Conservation (phyloP, 2,329 filamentous ascomycete species). For the Alternaria incomplexa region DNA sequence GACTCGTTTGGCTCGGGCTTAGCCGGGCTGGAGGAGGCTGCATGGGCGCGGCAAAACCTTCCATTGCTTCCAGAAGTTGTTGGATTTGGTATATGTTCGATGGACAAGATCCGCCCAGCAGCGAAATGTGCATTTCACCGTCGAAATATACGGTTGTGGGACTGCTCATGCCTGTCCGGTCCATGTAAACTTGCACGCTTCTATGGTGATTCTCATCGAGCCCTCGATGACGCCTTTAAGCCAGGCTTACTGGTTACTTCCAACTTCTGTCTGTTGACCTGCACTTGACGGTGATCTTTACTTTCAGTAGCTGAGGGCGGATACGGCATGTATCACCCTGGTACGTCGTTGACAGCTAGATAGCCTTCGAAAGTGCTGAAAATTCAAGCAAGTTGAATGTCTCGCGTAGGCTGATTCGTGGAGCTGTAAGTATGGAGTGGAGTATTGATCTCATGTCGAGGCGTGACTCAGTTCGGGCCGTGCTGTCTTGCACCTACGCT, state of each 20-base stretch:
- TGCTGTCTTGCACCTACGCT: background rate
- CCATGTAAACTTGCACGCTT: background rate
- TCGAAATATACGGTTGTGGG: background rate
- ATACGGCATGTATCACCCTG: background rate
- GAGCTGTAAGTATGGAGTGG: background rate
- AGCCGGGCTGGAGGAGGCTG: background rate
- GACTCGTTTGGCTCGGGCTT: background rate
- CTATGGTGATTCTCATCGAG: background rate
- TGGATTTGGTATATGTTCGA: conserved; percentile 3
- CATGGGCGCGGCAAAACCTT: conserved; percentile 3
- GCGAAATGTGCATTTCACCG: background rate
- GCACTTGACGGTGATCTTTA: conserved; percentile 4
- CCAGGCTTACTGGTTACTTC: background rate
- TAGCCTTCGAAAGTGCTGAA: background rate
- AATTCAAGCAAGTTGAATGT: background rate
- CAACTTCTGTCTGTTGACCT: background rate
- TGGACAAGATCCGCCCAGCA: conserved; percentile 1
- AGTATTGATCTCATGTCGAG: conserved; percentile 14
- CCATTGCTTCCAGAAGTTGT: conserved; percentile 20
- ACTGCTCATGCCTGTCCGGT: background rate
- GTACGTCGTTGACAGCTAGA: background rate
- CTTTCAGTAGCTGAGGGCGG: background rate
- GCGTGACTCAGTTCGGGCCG: conserved; percentile 12
- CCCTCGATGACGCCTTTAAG: background rate
- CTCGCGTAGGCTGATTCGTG: conserved; percentile 1